Percentiles rank a stretch among this genome's conserved stretches.
These are phyloP conservation scores for Verticillium nubilum DNA, from an alignment of 2,329 filamentous ascomycete genomes.

Conservation along the genomic window DNA sequence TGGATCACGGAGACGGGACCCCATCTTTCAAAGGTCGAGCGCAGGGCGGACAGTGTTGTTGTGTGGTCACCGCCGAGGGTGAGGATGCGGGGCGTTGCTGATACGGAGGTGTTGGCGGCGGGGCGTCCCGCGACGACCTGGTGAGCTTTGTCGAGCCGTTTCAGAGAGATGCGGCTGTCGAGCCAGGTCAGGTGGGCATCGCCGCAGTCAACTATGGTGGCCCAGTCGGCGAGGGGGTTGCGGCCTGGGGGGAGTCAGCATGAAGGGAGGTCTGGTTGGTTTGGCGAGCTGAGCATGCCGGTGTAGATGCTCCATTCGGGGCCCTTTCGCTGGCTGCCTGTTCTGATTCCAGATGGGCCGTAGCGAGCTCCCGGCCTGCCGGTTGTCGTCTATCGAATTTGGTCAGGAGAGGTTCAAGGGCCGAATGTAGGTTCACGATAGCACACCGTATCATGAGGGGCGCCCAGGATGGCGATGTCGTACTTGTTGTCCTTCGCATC, in stretches of 20 bases:
- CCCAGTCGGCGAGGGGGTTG: constrained; percentile 12
- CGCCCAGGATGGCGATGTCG: constrained; percentile 23
- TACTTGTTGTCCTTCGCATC: constrained; percentile 7
- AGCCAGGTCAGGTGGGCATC: constrained; percentile 74
- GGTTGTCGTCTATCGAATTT: constrained; percentile 11
- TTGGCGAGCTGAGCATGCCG: constrained; percentile 7
- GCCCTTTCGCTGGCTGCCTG: constrained; percentile 16
- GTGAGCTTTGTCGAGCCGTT: constrained; percentile 64
- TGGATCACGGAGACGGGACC: constrained; percentile 58
- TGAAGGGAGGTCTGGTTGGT: not conserved
- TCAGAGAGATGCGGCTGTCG: constrained; percentile 68
- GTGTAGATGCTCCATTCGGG: constrained; percentile 19
- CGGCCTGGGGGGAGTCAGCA: not conserved
- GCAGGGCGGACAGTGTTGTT: constrained; percentile 55
- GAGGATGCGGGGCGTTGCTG: constrained; percentile 45
- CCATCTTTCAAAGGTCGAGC: constrained; percentile 52
- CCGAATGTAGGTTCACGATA: not conserved
- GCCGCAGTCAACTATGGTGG: constrained; percentile 65
- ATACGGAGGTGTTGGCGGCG: constrained; percentile 36
- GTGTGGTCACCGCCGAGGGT: constrained; percentile 62
- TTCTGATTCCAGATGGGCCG: constrained; percentile 19
- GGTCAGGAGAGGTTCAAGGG: not conserved
- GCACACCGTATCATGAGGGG: constrained; percentile 22
- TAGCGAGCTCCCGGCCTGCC: constrained; percentile 21
- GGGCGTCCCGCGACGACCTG: constrained; percentile 24